Evolutionary conservation across 805 yeast genomes (phyloP).

Genomic region (Debaryomyces hansenii): DNA sequence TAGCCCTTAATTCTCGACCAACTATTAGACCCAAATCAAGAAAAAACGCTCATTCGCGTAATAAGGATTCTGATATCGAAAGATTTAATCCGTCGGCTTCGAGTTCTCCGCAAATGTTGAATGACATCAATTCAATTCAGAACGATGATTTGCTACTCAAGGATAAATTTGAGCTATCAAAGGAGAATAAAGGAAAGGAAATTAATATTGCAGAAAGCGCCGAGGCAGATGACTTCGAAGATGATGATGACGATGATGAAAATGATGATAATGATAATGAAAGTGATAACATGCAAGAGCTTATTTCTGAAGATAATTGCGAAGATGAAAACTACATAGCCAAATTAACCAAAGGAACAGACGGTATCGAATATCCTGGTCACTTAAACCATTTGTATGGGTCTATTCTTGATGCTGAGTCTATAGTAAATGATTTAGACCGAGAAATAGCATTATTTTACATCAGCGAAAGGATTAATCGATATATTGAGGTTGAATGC

Average conservation of each 20-base stretch:
- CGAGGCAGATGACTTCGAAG: constrained; percentile 29
- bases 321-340: constrained; percentile 2
- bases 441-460: constrained; percentile 33
- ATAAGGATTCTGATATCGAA: constrained; percentile 12
- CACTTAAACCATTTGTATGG: constrained; percentile 31
- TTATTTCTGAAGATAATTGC: neutral
- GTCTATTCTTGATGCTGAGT: constrained; percentile 33
- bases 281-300: neutral
- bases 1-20: constrained; percentile 29
- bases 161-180: constrained; percentile 34
- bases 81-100: constrained; percentile 36
- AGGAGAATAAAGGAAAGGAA: constrained; percentile 14
- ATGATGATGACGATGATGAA: constrained; percentile 21
- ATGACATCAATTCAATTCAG: constrained; percentile 28
- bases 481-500: constrained; percentile 32
- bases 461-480: constrained; percentile 32
- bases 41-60: constrained; percentile 9
- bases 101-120: constrained; percentile 40
- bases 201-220: constrained; percentile 24
- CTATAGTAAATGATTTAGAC: constrained; percentile 31
- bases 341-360: constrained; percentile 12
- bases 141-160: constrained; percentile 33
- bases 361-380: constrained; percentile 9
- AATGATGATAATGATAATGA: constrained; percentile 5
- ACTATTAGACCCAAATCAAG: constrained; percentile 36